Evolutionary conservation across 176 grass and related monocot species (phyloP).

Genomic region (Juncus effusus): DNA sequence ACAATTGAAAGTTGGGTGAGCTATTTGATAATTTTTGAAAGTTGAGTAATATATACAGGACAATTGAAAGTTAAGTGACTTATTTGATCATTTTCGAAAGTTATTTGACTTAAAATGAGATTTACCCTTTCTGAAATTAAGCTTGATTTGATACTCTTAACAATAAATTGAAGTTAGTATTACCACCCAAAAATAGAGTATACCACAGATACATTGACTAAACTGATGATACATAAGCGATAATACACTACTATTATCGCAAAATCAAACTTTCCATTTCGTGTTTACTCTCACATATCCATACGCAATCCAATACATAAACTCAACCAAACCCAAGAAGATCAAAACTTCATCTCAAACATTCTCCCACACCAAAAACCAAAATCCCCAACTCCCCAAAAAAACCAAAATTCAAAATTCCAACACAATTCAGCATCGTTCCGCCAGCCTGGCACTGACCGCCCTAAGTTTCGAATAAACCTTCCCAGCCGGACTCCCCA

Average conservation of each 20-base stretch:
- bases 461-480: constrained; percentile 91
- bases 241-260: not conserved
- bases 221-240: too few species aligned
- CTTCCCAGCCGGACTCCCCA: constrained; percentile 83
- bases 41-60: too few species aligned
- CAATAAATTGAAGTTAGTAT: too few species aligned
- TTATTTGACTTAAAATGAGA: too few species aligned
- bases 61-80: too few species aligned
- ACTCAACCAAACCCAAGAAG: not conserved
- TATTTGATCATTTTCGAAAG: too few species aligned
- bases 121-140: too few species aligned
- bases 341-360: constrained; percentile 15
- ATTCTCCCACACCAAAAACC: constrained; percentile 2
- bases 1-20: too few species aligned
- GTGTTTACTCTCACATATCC: constrained; percentile 1
- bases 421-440: constrained; percentile 51
- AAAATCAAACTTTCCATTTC: not conserved
- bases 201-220: too few species aligned
- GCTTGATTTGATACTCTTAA: too few species aligned
- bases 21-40: too few species aligned
- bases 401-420: not conserved
- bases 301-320: not conserved
- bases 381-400: not conserved
- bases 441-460: constrained; percentile 66
- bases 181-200: too few species aligned